Evolutionary conservation across 257 asterid genomes (phyloP).

Genomic region (Catharanthus roseus): DNA sequence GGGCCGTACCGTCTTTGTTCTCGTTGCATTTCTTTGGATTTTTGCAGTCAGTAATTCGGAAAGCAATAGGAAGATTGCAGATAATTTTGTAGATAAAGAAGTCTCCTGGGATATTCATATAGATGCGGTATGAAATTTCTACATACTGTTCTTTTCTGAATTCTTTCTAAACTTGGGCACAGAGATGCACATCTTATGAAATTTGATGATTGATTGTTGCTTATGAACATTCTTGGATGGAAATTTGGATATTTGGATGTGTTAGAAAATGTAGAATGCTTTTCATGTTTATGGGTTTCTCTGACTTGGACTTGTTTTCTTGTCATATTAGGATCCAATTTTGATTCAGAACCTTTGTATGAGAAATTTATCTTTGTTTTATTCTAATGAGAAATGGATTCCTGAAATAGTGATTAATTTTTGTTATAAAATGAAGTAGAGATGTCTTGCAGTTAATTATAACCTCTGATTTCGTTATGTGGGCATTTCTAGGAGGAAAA

Average conservation of each 20-base stretch:
- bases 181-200: not conserved
- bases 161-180: not conserved
- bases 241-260: not conserved
- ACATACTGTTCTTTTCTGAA: too few species aligned
- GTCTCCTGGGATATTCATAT: constrained; percentile 21
- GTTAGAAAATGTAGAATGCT: not conserved
- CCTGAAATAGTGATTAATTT: not conserved
- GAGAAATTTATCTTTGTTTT: not conserved
- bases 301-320: not conserved
- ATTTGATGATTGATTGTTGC: not conserved
- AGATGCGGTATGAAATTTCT: constrained; percentile 30
- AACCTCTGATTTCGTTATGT: not conserved
- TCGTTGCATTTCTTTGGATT: constrained; percentile 49
- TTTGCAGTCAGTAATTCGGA: constrained; percentile 48
- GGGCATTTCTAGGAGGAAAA: not conserved
- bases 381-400: not conserved
- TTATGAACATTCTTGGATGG: not conserved
- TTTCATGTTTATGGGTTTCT: not conserved
- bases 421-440: not conserved
- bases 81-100: constrained; percentile 21
- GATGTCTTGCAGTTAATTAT: not conserved
- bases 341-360: not conserved
- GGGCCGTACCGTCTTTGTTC: constrained; percentile 34
- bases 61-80: constrained; percentile 44
- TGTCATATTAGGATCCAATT: too few species aligned